Evolutionary conservation across 306 rosid genomes (phyloP).

Genomic region (Gleditsia sinensis): DNA sequence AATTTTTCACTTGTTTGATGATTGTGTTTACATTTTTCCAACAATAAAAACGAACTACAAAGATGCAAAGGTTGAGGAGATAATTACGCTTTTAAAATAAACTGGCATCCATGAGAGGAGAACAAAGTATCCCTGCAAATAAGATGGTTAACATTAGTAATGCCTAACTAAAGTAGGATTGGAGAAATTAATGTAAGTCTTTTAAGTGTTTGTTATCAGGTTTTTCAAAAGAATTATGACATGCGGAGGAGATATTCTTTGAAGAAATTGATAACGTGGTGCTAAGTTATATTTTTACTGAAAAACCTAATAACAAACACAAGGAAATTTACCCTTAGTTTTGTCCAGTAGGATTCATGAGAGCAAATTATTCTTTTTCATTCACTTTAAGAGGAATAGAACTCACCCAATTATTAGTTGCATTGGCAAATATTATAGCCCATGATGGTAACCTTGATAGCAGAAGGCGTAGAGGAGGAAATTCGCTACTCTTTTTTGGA

Average conservation of each 20-base stretch:
- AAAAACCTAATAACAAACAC: too few relatives aligned
- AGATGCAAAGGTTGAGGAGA: constrained; percentile 19
- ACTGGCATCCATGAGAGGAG: constrained; percentile 99
- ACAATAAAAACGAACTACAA: background rate
- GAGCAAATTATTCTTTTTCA: background rate
- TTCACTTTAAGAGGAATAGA: constrained; percentile 1
- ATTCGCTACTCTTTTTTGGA: constrained; percentile 28
- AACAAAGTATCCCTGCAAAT: constrained; percentile 89
- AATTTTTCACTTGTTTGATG: background rate
- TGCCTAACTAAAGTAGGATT: constrained; percentile 7
- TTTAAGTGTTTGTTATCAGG: too few relatives aligned
- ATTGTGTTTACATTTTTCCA: background rate
- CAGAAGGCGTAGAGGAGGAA: constrained; percentile 67
- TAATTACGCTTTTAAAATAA: constrained; percentile 84
- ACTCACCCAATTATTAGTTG: constrained; percentile 93
- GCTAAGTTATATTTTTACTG: too few relatives aligned
- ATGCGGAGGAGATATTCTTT: too few relatives aligned
- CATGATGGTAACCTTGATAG: constrained; percentile 83
- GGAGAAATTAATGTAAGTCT: too few relatives aligned
- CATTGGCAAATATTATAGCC: constrained; percentile 87
- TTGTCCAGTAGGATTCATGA: background rate
- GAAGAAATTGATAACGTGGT: too few relatives aligned
- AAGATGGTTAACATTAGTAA: constrained; percentile 32
- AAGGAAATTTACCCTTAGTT: too few relatives aligned
- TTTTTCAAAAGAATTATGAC: too few relatives aligned